Percentiles rank a stretch among this genome's conserved stretches.
These are phyloP conservation scores for Lasiodiplodia sp. DNA, from an alignment of 2,329 filamentous ascomycete genomes.

Conservation along the genomic window DNA sequence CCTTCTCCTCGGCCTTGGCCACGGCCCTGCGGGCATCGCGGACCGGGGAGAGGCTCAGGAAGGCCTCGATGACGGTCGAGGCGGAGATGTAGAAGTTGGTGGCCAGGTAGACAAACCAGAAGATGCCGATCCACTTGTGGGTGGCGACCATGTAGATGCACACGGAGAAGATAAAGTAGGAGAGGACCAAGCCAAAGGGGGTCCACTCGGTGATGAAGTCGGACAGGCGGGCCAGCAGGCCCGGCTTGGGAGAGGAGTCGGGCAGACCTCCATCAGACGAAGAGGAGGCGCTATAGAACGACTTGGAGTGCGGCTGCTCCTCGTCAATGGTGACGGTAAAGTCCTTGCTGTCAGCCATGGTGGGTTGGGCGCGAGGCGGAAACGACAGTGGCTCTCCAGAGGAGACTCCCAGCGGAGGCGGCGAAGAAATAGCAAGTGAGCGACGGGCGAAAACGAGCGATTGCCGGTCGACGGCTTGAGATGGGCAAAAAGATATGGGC, in stretches of 20 bases:
- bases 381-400: conserved; percentile 28
- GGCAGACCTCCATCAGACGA: conserved; percentile 18
- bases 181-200: conserved; percentile 50
- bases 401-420: conserved; percentile 8
- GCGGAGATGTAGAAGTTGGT: conserved; percentile 56
- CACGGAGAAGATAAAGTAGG: conserved; percentile 52
- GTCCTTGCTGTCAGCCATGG: conserved; percentile 39
- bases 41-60: conserved; percentile 48
- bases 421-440: conserved; percentile 30
- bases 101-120: conserved; percentile 55
- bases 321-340: conserved; percentile 41
- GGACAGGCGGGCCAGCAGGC: conserved; percentile 33
- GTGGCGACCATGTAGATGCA: conserved; percentile 52
- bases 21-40: conserved; percentile 48
- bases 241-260: conserved; percentile 28
- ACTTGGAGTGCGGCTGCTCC: conserved; percentile 27
- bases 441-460: conserved; percentile 36
- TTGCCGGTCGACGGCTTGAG: conserved; percentile 13
- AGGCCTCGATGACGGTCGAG: conserved; percentile 51
- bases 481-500: conserved; percentile 20
- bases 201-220: conserved; percentile 50
- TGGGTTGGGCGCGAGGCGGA: conserved; percentile 19
- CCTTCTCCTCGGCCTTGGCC: conserved; percentile 47
- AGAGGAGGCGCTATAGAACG: conserved; percentile 24
- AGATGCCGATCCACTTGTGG: conserved; percentile 46